Evolutionary conservation across 805 yeast genomes (phyloP).

Genomic region (Ascoidea rubescens): DNA sequence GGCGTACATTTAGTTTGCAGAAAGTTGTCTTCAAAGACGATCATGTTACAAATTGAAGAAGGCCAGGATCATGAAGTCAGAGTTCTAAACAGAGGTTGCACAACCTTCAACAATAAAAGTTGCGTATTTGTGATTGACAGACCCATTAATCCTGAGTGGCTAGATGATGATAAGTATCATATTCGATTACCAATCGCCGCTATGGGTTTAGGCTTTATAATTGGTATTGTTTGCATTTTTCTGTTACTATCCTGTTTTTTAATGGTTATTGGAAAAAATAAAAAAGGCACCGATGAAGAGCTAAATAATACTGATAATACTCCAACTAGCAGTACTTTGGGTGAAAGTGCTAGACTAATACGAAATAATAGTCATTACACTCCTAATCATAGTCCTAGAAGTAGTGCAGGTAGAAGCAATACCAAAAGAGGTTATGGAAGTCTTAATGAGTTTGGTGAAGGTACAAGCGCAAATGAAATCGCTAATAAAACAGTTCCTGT

Average conservation of each 20-base stretch:
- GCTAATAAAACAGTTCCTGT: background rate
- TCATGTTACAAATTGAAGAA: constrained; percentile 26
- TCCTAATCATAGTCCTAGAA: background rate
- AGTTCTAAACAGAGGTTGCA: constrained; percentile 47
- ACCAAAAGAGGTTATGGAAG: background rate
- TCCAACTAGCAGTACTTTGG: too few species aligned
- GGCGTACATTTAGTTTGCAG: constrained; percentile 31
- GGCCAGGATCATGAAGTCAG: constrained; percentile 46
- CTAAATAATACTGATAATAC: background rate
- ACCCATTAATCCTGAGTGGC: constrained; percentile 56
- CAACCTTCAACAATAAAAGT: constrained; percentile 22
- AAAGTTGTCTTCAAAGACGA: constrained; percentile 20
- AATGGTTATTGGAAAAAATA: constrained; percentile 18
- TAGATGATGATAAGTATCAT: constrained; percentile 33
- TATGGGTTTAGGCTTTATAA: constrained; percentile 47
- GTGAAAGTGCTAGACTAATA: too few species aligned
- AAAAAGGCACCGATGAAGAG: constrained; percentile 1
- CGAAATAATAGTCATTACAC: too few species aligned
- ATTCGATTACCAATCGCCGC: constrained; percentile 57
- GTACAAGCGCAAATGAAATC: background rate
- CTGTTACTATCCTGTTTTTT: constrained; percentile 22
- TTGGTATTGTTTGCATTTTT: constrained; percentile 37
- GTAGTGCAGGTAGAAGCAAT: background rate
- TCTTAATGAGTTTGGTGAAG: background rate
- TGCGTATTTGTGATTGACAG: constrained; percentile 57